Percentiles rank a stretch among this genome's conserved stretches.
Evolutionary conservation across 176 grass and related monocot species (phyloP).

Genomic region (Pharus latifolius): DNA sequence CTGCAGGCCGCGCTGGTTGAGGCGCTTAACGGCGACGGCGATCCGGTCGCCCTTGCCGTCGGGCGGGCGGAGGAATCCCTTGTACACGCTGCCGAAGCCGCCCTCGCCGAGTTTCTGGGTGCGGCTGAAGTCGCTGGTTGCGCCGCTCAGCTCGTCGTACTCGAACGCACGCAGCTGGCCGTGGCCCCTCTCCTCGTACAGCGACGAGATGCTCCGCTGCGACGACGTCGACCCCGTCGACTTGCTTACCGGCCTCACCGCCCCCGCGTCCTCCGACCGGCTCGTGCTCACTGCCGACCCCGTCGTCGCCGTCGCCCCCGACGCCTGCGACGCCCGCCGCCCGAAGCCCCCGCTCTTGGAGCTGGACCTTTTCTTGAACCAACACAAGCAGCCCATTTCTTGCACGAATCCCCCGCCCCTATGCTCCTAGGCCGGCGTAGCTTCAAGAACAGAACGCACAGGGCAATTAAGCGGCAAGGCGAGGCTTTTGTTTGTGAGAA

Average conservation of each 20-base stretch:
- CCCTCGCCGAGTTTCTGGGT: slow-evolving; percentile 84
- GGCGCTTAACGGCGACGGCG: slow-evolving; percentile 69
- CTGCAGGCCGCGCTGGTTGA: slow-evolving; percentile 77
- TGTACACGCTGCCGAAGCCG: slow-evolving; percentile 82
- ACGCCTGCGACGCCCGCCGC: background rate
- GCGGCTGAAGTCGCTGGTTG: slow-evolving; percentile 67
- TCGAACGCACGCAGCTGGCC: slow-evolving; percentile 60
- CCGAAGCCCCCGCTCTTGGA: slow-evolving; percentile 16
- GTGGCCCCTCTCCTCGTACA: slow-evolving; percentile 86
- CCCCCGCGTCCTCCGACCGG: slow-evolving; percentile 55
- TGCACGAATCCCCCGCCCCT: too few relatives aligned
- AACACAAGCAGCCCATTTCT: slow-evolving; percentile 56
- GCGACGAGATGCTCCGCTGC: slow-evolving; percentile 60
- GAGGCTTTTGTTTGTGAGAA: too few relatives aligned
- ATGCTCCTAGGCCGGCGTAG: too few relatives aligned
- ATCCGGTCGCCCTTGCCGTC: slow-evolving; percentile 45
- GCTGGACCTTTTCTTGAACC: slow-evolving; percentile 28
- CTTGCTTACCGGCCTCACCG: slow-evolving; percentile 46
- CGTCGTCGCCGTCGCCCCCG: background rate
- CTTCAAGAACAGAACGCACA: too few relatives aligned
- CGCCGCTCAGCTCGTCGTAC: slow-evolving; percentile 56
- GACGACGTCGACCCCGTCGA: slow-evolving; percentile 60
- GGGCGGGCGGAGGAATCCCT: slow-evolving; percentile 46
- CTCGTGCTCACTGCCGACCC: slow-evolving; percentile 50
- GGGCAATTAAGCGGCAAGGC: too few relatives aligned